These are phyloP conservation scores for Mycena polygramma DNA, from an alignment of 768 basidiomycete genomes.

Conservation along the genomic window DNA sequence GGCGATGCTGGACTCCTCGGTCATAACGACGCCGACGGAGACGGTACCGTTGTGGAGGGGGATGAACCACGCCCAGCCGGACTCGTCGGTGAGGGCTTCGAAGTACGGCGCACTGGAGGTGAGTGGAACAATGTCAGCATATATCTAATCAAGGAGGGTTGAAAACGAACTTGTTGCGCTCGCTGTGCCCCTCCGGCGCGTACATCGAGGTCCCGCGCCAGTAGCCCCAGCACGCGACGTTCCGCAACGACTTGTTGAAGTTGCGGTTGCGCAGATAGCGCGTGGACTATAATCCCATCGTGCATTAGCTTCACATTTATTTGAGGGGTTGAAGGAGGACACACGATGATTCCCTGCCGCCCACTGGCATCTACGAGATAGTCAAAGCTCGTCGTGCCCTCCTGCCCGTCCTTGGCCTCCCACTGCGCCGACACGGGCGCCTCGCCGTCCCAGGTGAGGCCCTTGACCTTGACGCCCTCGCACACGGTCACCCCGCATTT, in stretches of 20 bases:
- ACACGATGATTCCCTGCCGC: conserved; percentile 8
- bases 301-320: too few relatives aligned
- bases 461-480: conserved; percentile 39
- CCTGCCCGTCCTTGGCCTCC: background rate
- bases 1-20: conserved; percentile 47
- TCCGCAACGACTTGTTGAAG: conserved; percentile 12
- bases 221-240: conserved; percentile 26
- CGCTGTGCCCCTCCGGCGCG: background rate
- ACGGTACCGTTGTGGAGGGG: conserved; percentile 62
- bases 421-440: conserved; percentile 1
- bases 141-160: conserved; percentile 39
- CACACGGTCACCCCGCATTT: conserved; percentile 35
- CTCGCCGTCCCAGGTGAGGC: conserved; percentile 20
- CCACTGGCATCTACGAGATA: conserved; percentile 23
- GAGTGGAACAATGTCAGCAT: too few relatives aligned
- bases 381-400: conserved; percentile 10
- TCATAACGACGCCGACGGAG: conserved; percentile 66
- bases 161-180: background rate
- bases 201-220: conserved; percentile 16
- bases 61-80: conserved; percentile 68
- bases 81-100: conserved; percentile 52
- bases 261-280: conserved; percentile 12
- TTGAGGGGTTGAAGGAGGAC: too few relatives aligned
- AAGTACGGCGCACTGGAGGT: too few relatives aligned
- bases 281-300: conserved; percentile 1